Evolutionary conservation across 169 alveolate species (phyloP), one percentile per base, ranked within the genome.

Genomic region (Cryptosporidium xiaoi): DNA sequence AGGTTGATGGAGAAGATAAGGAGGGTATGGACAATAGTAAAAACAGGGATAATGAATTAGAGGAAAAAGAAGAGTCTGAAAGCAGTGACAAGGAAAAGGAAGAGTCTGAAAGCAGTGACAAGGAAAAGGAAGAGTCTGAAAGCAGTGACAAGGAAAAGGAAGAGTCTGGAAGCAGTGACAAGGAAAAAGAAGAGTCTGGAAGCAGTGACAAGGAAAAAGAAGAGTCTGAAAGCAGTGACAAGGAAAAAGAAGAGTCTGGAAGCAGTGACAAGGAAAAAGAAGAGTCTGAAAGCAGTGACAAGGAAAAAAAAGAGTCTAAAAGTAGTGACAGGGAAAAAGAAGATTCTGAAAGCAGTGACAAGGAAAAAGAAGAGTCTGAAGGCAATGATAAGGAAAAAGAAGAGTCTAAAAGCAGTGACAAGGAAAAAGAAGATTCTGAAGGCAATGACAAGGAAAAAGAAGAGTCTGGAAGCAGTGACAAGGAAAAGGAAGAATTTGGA

Each of bases 361-460:
- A 40, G 48, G 48, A 40, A 40, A 8, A 40, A 1, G 48, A 40
- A 40, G 48, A 40, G 48, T 6, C 4, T 3, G 48, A 1, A 3
- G 1, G 48, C 48, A 40, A 8, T 8, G 48, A 8, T 8, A 40
- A 40, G 48, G 48, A 40, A 8, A 8, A 40, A 1, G 48, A 40
- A 40, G 48, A 40, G 48, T 6, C 4, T 3, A 1, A 1, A 3
- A 40, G 1, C 48, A 40, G 48, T 6, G 48, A 8, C 1, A 40
- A 40, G 48, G 48, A 40, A 40, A 8, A 40, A 1, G 48, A 40
- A 40, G 48, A 40, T 10, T 40, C 53, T 6, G 91, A 90, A 13
- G 66, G 71, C 34, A 69, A 82, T 8, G 67, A 85, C 48, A 40
- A 40, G 48, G 48, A 40, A 40, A 40, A 65, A 3, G 40, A 36